Evolutionary conservation across 2,329 filamentous ascomycete species (phyloP), one percentile per base, ranked within the genome.

Genomic region (Spiromastix sp.): DNA sequence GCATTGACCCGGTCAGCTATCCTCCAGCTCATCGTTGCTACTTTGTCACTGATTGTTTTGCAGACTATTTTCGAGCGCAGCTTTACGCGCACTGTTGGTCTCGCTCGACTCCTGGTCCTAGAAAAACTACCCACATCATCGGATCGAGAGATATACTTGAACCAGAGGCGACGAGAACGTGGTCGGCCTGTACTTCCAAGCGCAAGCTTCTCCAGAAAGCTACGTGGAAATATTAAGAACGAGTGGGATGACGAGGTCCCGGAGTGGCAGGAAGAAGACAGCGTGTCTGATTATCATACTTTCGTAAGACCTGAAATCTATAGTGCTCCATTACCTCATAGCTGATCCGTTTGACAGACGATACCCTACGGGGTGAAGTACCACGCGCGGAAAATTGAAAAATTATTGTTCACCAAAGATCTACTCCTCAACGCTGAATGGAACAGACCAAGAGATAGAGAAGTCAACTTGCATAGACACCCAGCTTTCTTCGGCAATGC

Each of bases 51-150:
- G 77, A 79, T 49, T 87, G 87, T 44, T 76, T 85, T 49, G 80
- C 4, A n/a, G n/a, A 93, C 84, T 15, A 86, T 93, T 32, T 93
- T 83, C 42, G 85, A 93, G 57, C 68, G 85, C 32, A 85, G 77
- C 38, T 93, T 93, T 48, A 69, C 70, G 32, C 69, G 81, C 25
- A 86, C 81, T 0, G 66, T 84, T 16, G 85, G 85, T 2, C 70
- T 93, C 13, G 84, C 85, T 17, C 71, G 85, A 30, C 68, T 93
- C 2, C 66, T 93, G 5, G 79, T 93, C 5, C 66, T 93, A 1
- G 85, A 93, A 53, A 77, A 79, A 29, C 67, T 93, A 2, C 85
- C 85, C 0, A 82, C 74, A 2, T 67, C 70, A 2, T 64, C 62
- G 8, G 78, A 83, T 25, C 70, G 85, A 35, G 81, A 89, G 5